A percentile compares a stretch with the other conserved stretches of the same genome.
phyloP scores from a whole-genome alignment of 2,329 filamentous ascomycete species.

The Nemania serpens region DNA sequence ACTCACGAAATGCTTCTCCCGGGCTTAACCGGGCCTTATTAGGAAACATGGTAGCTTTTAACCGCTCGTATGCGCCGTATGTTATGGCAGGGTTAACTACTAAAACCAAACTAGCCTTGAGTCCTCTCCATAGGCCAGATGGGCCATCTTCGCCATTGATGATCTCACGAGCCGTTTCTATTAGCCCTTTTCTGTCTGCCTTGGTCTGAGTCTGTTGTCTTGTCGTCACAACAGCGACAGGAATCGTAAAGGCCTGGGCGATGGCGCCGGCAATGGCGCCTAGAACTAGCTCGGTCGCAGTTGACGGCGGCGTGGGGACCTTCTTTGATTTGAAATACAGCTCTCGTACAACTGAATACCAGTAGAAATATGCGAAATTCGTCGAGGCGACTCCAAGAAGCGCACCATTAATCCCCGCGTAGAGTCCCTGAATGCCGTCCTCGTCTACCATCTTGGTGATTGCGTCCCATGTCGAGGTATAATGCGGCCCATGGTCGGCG shows the following conservation, averaged over 20 bases:
- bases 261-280: constrained; percentile 88
- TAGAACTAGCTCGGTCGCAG: constrained; percentile 78
- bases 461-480: constrained; percentile 85
- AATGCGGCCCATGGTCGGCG: constrained; percentile 67
- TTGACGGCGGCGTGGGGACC: constrained; percentile 65
- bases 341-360: constrained; percentile 87
- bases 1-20: constrained; percentile 89
- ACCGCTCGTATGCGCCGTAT: constrained; percentile 85
- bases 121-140: constrained; percentile 86
- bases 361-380: constrained; percentile 99
- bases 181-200: constrained; percentile 79
- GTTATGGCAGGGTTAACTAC: constrained; percentile 97
- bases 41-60: constrained; percentile 78
- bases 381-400: constrained; percentile 93
- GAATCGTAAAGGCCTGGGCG: constrained; percentile 95
- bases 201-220: constrained; percentile 92
- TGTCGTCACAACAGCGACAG: constrained; percentile 92
- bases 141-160: constrained; percentile 88
- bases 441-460: constrained; percentile 79
- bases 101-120: constrained; percentile 94
- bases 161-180: constrained; percentile 88
- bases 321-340: constrained; percentile 72
- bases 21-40: constrained; percentile 76
- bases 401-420: constrained; percentile 84
- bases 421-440: constrained; percentile 82